Conservation (phyloP, 495 filamentous ascomycete genomes). For the Pseudomonodictys pantanalensis region DNA sequence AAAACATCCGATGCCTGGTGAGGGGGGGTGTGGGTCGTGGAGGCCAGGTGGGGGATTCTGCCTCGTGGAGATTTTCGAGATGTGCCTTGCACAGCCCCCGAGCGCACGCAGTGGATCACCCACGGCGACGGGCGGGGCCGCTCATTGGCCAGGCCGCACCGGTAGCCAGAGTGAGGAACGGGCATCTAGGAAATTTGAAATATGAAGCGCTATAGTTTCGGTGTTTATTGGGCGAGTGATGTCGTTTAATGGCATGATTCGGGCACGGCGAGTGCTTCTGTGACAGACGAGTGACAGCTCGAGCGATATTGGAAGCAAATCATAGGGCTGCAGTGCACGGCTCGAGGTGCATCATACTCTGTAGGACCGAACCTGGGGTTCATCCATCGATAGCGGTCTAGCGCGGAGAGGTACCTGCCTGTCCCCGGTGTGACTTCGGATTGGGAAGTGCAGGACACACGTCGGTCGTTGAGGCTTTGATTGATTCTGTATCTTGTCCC, state of each 20-base stretch:
- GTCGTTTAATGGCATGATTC: neutral
- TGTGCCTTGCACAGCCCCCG: constrained; percentile 2
- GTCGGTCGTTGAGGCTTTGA: too few species aligned
- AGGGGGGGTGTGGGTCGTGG: neutral
- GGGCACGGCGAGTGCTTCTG: neutral
- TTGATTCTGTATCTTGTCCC: too few species aligned
- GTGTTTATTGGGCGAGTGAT: neutral
- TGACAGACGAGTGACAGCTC: neutral
- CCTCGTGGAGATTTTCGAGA: constrained; percentile 18
- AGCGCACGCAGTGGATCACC: neutral
- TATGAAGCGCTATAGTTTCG: neutral
- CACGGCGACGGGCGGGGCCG: neutral
- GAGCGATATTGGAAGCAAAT: neutral
- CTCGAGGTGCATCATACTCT: too few species aligned
- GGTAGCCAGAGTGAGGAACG: too few species aligned
- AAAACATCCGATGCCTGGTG: neutral
- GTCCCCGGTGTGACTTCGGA: too few species aligned
- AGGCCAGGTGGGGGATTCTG: constrained; percentile 11
- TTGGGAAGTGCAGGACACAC: too few species aligned
- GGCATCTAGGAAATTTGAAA: neutral
- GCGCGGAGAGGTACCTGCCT: too few species aligned
- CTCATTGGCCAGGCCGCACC: too few species aligned
- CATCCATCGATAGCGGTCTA: too few species aligned
- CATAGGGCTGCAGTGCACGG: too few species aligned
- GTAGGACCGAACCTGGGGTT: too few species aligned